Evolutionary conservation across 805 yeast species (phyloP).

Genomic region (Lipomyces oligophaga): DNA sequence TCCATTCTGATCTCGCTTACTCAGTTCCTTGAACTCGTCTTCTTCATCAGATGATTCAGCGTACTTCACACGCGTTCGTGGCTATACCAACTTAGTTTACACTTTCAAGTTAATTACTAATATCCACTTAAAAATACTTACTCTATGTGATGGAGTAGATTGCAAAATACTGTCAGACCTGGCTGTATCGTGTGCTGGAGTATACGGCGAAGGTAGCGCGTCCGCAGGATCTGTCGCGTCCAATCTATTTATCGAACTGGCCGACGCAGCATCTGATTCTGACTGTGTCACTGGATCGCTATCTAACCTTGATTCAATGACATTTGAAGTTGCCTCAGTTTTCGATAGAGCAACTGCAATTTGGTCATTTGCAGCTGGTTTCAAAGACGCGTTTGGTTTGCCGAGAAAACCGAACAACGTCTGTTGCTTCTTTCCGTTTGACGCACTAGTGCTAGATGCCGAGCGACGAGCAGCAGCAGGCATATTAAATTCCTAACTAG

Average conservation of each 20-base stretch:
- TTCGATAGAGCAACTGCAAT: too few species aligned
- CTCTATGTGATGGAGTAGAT: slow-evolving; percentile 17
- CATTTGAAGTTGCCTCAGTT: neutral
- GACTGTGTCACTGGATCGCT: slow-evolving; percentile 22
- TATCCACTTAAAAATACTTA: neutral
- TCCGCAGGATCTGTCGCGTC: slow-evolving; percentile 1
- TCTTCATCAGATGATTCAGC: slow-evolving; percentile 23
- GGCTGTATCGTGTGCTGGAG: too few species aligned
- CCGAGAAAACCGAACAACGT: slow-evolving; percentile 27
- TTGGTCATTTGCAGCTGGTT: too few species aligned
- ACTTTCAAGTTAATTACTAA: too few species aligned
- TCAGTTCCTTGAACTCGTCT: too few species aligned
- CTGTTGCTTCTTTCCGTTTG: slow-evolving; percentile 21
- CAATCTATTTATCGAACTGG: neutral
- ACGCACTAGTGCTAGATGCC: slow-evolving; percentile 1
- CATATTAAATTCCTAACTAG: too few species aligned
- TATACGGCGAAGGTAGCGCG: slow-evolving; percentile 17
- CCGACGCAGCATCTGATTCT: slow-evolving; percentile 4
- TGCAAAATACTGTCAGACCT: too few species aligned
- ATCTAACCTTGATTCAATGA: slow-evolving; percentile 13
- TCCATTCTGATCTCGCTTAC: too few species aligned
- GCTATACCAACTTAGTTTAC: slow-evolving; percentile 1
- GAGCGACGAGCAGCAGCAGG: neutral
- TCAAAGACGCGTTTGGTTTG: too few species aligned
- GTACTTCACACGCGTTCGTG: slow-evolving; percentile 18